Evolutionary conservation across 1,284 basidiomycete species (phyloP).

Genomic region (Porogramme epimiltina): DNA sequence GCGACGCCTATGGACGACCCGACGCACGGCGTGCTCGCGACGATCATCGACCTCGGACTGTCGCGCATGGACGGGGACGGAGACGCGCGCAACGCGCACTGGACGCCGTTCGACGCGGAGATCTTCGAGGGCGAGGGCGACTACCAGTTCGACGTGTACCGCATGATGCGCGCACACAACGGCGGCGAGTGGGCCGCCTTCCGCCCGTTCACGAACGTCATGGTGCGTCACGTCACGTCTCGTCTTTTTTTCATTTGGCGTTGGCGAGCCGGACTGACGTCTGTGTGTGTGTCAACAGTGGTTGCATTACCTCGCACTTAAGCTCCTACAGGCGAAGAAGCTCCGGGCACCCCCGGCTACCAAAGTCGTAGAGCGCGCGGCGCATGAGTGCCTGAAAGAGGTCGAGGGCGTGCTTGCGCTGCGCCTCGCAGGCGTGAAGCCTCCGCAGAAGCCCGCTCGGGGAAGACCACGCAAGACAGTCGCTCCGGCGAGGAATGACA

Average conservation of each 20-base stretch:
- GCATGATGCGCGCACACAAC: conserved; percentile 76
- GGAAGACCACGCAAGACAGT: conserved; percentile 35
- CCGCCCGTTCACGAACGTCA: conserved; percentile 83
- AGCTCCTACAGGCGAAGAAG: conserved; percentile 71
- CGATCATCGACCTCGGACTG: conserved; percentile 93
- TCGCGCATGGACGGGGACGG: conserved; percentile 75
- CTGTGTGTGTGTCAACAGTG: conserved; percentile 51
- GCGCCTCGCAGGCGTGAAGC: conserved; percentile 38
- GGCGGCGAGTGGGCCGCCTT: conserved; percentile 71
- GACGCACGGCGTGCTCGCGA: conserved; percentile 67
- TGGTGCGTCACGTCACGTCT: conserved; percentile 54
- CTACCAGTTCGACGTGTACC: conserved; percentile 94
- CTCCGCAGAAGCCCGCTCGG: conserved; percentile 4
- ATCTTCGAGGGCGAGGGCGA: conserved; percentile 88
- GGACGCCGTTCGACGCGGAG: conserved; percentile 80
- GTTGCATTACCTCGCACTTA: conserved; percentile 77
- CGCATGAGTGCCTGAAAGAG: conserved; percentile 61
- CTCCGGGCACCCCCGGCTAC: conserved; percentile 51
- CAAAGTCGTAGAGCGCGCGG: conserved; percentile 50
- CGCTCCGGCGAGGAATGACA: conserved; percentile 21
- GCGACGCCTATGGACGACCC: conserved; percentile 54
- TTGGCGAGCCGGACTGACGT: background rate
- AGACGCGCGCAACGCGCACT: conserved; percentile 52
- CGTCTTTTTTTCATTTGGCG: background rate
- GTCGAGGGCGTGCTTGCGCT: conserved; percentile 51